Conservation (phyloP, 2,329 filamentous ascomycete genomes). For the Setomelanomma holmii region DNA sequence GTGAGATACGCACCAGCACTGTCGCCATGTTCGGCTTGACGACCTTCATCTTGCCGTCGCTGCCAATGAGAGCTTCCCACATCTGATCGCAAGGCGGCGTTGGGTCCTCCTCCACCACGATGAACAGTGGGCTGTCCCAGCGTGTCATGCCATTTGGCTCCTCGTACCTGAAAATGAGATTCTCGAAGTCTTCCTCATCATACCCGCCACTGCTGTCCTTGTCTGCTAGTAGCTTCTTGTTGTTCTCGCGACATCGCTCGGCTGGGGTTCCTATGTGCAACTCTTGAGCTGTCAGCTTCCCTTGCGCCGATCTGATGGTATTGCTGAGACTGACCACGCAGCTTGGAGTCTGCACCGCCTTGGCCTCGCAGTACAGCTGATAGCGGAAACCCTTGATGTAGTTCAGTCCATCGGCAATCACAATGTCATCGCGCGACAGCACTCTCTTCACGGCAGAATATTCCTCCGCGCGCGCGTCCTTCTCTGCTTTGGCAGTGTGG, state of each 20-base stretch:
- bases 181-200: slow-evolving; percentile 72
- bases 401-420: slow-evolving; percentile 80
- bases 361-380: slow-evolving; percentile 84
- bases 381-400: slow-evolving; percentile 93
- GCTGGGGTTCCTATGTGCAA: slow-evolving; percentile 65
- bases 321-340: slow-evolving; percentile 65
- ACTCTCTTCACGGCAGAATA: slow-evolving; percentile 81
- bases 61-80: slow-evolving; percentile 74
- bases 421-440: slow-evolving; percentile 74
- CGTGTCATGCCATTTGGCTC: slow-evolving; percentile 85
- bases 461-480: slow-evolving; percentile 78
- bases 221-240: slow-evolving; percentile 60
- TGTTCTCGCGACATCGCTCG: slow-evolving; percentile 66
- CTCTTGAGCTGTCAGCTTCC: slow-evolving; percentile 52
- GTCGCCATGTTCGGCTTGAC: slow-evolving; percentile 80
- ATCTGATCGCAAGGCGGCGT: slow-evolving; percentile 71
- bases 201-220: slow-evolving; percentile 55
- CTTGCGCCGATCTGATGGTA: not conserved
- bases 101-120: slow-evolving; percentile 77
- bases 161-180: slow-evolving; percentile 82
- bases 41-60: slow-evolving; percentile 68
- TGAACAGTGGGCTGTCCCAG: slow-evolving; percentile 86
- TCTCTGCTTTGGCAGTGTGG: slow-evolving; percentile 79
- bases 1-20: slow-evolving; percentile 57
- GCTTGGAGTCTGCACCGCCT: slow-evolving; percentile 76